Evolutionary conservation across 2,329 filamentous ascomycete genomes (phyloP), one percentile per base, ranked within the genome.

Genomic region (Hymenoscyphus linearis): DNA sequence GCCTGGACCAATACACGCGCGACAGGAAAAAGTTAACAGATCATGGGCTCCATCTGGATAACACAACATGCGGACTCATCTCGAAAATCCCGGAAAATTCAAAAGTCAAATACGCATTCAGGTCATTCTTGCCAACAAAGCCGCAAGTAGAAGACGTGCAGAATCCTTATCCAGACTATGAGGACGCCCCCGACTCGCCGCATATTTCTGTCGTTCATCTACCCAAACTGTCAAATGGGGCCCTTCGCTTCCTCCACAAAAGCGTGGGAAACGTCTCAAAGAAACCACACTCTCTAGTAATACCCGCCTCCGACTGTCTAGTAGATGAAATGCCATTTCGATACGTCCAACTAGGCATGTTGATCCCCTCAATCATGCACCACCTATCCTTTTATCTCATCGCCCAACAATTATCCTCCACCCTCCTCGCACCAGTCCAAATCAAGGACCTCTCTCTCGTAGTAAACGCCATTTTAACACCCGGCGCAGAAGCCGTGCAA

Each of bases 321-420:
- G 72, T 83, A 0, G 84, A 87, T 62, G 65, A 67, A 1, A 67
- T 84, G 2, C 77, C 80, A 0, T 69, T 76, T 6, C 72, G 63
- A 22, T 64, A 68, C 27, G 55, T 68, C n/a, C 69, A 68, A 53
- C 79, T 86, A 31, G 83, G 80, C 2, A 77, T 87, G 58, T 78
- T 95, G 40, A 80, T 95, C 4, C 91, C 93, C 0, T 86, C 85
- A 0, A 84, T 97, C 37, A 76, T 89, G 16, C 84, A 91, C 66
- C 83, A 83, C n/a, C 68, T 93, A 2, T 88, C 89, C 65, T 77
- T 85, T 0, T 77, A 81, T 27, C 75, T 93, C 26, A 76, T 90
- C 7, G 89, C 87, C 0, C 75, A 82, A 4, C 76, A 82, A 53
- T 75, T 96, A 3, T 80, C 81, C 22, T 73, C 75, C 2, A 85